These are phyloP conservation scores for Venturia oleaginea DNA, from an alignment of 2,329 filamentous ascomycete species.

Conservation along the genomic window DNA sequence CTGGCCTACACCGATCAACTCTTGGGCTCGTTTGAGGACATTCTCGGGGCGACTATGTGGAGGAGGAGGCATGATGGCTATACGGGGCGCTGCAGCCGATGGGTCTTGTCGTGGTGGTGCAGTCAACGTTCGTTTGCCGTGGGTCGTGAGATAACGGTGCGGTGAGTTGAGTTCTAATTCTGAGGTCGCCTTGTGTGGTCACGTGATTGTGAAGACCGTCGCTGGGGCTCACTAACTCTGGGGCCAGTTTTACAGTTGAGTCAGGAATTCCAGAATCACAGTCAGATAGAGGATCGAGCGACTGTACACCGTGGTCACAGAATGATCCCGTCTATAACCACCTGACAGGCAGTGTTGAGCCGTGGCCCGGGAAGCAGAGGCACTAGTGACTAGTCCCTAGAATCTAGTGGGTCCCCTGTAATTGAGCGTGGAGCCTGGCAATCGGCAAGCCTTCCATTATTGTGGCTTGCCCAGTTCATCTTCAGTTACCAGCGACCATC, in stretches of 20 bases:
- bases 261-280: neutral
- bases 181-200: conserved; percentile 2
- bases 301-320: neutral
- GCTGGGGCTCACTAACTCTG: too few species aligned
- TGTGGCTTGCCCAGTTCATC: neutral
- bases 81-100: neutral
- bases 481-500: neutral
- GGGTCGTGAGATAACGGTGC: neutral
- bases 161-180: neutral
- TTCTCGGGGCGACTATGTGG: conserved; percentile 98
- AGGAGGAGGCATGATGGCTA: conserved; percentile 75
- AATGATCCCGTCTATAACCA: too few species aligned
- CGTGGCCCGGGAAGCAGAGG: neutral
- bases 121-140: neutral
- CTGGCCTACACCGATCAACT: conserved; percentile 97
- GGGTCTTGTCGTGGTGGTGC: conserved; percentile 4
- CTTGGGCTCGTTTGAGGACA: conserved; percentile 95
- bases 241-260: neutral
- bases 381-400: neutral
- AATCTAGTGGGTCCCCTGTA: neutral
- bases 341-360: neutral
- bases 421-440: neutral
- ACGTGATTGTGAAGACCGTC: neutral
- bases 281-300: neutral
- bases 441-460: neutral